Percentiles rank a stretch among this genome's conserved stretches.
Evolutionary conservation across 2,329 filamentous ascomycete species (phyloP).

Genomic region (Epichloe baconii): DNA sequence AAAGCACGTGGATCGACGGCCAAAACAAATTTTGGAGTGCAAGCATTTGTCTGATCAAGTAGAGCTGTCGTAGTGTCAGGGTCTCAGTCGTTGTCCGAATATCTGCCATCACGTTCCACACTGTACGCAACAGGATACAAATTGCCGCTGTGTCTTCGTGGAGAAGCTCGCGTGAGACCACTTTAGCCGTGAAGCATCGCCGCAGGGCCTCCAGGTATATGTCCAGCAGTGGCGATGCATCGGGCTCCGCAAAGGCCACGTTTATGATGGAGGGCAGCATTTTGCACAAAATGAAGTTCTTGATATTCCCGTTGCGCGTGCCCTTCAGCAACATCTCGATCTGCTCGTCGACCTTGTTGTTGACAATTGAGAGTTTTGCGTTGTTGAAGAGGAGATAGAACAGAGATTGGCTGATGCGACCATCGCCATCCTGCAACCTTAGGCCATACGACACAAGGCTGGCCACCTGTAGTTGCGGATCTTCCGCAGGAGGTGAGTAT

Average conservation of each 20-base stretch:
- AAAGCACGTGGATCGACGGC: constrained; percentile 14
- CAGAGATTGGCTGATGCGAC: constrained; percentile 31
- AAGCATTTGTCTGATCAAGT: constrained; percentile 17
- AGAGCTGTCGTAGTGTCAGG: constrained; percentile 13
- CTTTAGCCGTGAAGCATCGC: constrained; percentile 20
- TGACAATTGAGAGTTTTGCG: constrained; percentile 40
- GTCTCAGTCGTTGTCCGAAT: constrained; percentile 8
- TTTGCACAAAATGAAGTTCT: constrained; percentile 33
- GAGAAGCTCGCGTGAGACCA: constrained; percentile 24
- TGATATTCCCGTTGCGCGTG: constrained; percentile 32
- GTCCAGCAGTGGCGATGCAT: constrained; percentile 35
- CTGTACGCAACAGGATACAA: constrained; percentile 18
- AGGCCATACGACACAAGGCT: constrained; percentile 43
- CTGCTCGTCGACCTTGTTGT: constrained; percentile 34
- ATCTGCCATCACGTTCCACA: constrained; percentile 17
- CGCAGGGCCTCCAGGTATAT: constrained; percentile 34
- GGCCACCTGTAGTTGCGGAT: constrained; percentile 43
- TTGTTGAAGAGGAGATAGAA: constrained; percentile 46
- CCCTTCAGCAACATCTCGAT: constrained; percentile 31
- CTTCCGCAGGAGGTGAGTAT: constrained; percentile 41
- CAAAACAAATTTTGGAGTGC: constrained; percentile 18
- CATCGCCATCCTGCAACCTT: constrained; percentile 38
- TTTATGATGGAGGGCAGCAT: constrained; percentile 42
- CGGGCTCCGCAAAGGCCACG: constrained; percentile 20
- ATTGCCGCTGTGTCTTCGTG: constrained; percentile 21